These are phyloP conservation scores for Dimocarpus longan DNA, from an alignment of 345 rosid species.

Conservation along the genomic window DNA sequence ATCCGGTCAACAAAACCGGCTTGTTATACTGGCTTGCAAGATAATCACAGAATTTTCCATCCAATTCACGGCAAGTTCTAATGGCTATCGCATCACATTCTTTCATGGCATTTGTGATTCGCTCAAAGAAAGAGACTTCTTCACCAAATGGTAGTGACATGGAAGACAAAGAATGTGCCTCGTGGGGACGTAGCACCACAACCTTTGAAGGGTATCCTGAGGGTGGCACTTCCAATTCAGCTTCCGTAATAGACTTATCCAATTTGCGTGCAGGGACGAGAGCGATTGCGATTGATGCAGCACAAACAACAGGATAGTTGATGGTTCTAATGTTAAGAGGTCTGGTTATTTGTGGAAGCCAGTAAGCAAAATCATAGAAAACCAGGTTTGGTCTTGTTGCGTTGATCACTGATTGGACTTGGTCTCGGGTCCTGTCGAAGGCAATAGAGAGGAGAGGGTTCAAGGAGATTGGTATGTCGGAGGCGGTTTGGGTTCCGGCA, in stretches of 20 bases:
- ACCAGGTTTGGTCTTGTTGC: conserved; percentile 40
- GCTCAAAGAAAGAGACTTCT: conserved; percentile 53
- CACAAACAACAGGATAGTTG: conserved; percentile 47
- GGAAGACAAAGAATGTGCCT: conserved; percentile 46
- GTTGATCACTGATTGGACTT: conserved; percentile 43
- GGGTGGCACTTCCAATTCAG: conserved; percentile 52
- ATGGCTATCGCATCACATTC: conserved; percentile 58
- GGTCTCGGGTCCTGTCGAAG: conserved; percentile 58
- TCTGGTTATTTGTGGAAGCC: conserved; percentile 32
- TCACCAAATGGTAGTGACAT: conserved; percentile 49
- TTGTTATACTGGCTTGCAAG: conserved; percentile 48
- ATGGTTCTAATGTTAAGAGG: conserved; percentile 58
- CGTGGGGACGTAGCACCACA: conserved; percentile 47
- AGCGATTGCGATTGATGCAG: conserved; percentile 52
- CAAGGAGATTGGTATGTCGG: conserved; percentile 56
- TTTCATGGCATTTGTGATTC: conserved; percentile 41
- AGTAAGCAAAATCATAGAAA: too few relatives aligned
- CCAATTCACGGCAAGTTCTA: conserved; percentile 70
- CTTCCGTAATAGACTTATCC: conserved; percentile 40
- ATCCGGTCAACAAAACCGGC: conserved; percentile 61
- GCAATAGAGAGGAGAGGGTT: conserved; percentile 53
- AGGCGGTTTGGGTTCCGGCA: conserved; percentile 63
- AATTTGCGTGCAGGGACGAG: conserved; percentile 63
- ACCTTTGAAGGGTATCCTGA: conserved; percentile 60
- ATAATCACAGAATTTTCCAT: conserved; percentile 63